Base-by-base conservation (phyloP, 805 yeast genomes). In the Cyberlindnera xylosilytica region DNA sequence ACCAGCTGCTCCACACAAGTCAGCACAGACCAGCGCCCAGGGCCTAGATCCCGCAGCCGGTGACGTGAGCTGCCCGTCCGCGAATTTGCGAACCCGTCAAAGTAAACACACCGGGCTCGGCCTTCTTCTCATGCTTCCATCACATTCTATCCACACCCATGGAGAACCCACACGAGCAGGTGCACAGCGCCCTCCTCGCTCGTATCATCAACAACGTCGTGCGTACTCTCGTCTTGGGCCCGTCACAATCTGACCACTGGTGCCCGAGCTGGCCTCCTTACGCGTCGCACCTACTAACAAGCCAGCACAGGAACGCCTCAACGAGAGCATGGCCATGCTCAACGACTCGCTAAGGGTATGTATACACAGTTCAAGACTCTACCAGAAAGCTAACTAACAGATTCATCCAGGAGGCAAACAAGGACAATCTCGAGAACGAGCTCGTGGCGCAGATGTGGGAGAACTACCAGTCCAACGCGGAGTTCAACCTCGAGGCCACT, bases 151-250 rank as follows among this genome's bases (percentile, higher is more conserved):
- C n/a, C 39, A 36, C 11, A 18, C 20, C 23, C 26, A 85, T 86
- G 95, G 88, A 86, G 63, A 87, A 86, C 54, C 96, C 96, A 4
- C 90, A 87, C 56, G 90, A 85, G 54, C 84, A 83, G 57, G 84
- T 78, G 6, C 96, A 87, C 57, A 81, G 76, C 50, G 87, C 87
- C 13, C 67, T 88, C 18, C 68, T 84, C 31, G 77, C 86, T 10
- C 76, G 96, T 49, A 85, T 87, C n/a, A 78, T 84, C 38, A 78
- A 76, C 60, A 85, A 83, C 51, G 78, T 86, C 61, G 88, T 81
- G 70, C 36, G 88, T 31, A 24, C 20, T 33, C n/a, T n/a, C n/a
- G n/a, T n/a, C n/a, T n/a, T n/a, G n/a, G n/a, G n/a, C n/a, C n/a
- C n/a, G n/a, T n/a, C n/a, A n/a, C n/a, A n/a, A n/a, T n/a, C n/a